Conservation (phyloP, 2,329 filamentous ascomycete genomes). For the Hysterium pulicare region DNA sequence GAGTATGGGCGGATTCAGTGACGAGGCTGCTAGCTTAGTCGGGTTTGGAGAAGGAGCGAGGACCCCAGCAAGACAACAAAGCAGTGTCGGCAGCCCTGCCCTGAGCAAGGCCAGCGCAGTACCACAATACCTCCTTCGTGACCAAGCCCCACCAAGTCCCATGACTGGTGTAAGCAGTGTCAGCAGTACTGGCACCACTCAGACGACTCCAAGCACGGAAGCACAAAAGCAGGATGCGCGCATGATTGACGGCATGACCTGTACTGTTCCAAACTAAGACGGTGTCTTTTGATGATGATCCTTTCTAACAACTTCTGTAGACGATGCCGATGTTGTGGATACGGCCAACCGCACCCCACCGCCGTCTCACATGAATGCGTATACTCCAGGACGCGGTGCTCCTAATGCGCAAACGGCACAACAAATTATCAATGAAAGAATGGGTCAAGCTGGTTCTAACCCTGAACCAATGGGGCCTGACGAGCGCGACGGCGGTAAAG, state of each 20-base stretch:
- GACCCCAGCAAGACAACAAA: constrained; percentile 51
- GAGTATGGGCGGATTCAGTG: constrained; percentile 75
- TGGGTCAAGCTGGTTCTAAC: constrained; percentile 9
- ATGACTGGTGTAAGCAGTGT: constrained; percentile 28
- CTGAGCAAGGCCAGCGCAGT: constrained; percentile 48
- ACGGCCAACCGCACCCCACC: constrained; percentile 36
- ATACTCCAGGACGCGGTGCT: constrained; percentile 16
- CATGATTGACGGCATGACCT: constrained; percentile 46
- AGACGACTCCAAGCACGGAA: constrained; percentile 28
- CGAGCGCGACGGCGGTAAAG: background rate
- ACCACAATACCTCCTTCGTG: constrained; percentile 31
- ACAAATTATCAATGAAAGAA: constrained; percentile 58
- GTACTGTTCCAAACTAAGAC: background rate
- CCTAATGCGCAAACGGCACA: constrained; percentile 57
- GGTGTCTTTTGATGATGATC: background rate
- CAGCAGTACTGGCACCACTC: constrained; percentile 27
- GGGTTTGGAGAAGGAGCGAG: constrained; percentile 86
- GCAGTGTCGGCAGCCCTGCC: constrained; percentile 77
- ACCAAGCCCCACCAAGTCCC: constrained; percentile 26
- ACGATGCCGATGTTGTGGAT: constrained; percentile 41
- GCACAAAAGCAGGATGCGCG: constrained; percentile 40
- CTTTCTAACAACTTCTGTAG: background rate
- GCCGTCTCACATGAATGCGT: background rate
- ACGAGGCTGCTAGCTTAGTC: constrained; percentile 80
- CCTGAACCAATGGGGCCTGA: constrained; percentile 10